Percentiles rank a stretch among this genome's conserved stretches.
Evolutionary conservation across 2,329 filamentous ascomycete genomes (phyloP).

Genomic region (Fusarium sp.): DNA sequence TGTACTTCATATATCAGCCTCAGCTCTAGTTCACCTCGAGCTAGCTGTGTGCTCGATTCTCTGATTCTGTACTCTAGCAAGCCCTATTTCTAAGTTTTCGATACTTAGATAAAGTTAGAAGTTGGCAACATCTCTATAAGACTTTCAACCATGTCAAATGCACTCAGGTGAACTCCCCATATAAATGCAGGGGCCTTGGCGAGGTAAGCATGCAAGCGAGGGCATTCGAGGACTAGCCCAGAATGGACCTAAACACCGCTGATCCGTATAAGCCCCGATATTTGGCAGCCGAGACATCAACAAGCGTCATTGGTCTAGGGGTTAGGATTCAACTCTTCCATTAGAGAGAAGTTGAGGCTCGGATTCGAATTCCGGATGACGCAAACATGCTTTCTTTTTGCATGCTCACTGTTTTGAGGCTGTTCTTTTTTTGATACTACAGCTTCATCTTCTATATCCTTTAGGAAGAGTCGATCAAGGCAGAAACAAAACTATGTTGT

Average conservation of each 20-base stretch:
- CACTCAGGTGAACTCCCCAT: not conserved
- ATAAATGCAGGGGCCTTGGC: not conserved
- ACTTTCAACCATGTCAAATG: not conserved
- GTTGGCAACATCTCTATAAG: too few species aligned
- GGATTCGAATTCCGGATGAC: constrained; percentile 32
- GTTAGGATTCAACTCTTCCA: constrained; percentile 33
- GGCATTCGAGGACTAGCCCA: not conserved
- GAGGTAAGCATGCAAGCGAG: not conserved
- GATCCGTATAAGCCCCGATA: not conserved
- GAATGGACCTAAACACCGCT: not conserved
- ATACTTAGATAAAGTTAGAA: not conserved
- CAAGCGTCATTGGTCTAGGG: constrained; percentile 27
- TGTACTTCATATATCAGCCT: not conserved
- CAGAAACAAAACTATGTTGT: not conserved
- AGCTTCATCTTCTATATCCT: not conserved
- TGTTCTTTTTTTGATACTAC: not conserved
- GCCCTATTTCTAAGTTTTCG: not conserved
- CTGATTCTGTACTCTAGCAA: not conserved
- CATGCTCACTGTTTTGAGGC: too few species aligned
- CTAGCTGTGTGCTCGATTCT: not conserved
- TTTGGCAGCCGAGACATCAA: not conserved
- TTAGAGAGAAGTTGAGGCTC: constrained; percentile 29
- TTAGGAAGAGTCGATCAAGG: not conserved
- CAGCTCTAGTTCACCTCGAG: not conserved
- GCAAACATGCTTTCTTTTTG: not conserved